A percentile compares a stretch with the other conserved stretches of the same genome.
Evolutionary conservation across 768 basidiomycete genomes (phyloP).

Genomic region (Kondoa subrosea): DNA sequence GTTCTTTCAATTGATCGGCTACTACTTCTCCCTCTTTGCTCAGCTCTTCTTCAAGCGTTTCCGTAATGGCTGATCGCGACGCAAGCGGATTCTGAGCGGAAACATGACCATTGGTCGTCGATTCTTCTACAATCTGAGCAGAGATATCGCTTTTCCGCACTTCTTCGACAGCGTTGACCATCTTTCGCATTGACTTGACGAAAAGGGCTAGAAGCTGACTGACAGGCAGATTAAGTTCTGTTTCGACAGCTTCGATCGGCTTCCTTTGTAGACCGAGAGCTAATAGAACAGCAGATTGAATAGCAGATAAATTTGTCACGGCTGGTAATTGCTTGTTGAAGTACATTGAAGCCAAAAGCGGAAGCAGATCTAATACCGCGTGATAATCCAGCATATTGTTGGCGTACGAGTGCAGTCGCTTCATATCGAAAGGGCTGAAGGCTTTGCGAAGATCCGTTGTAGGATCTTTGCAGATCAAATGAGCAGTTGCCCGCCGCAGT

Average conservation of each 20-base stretch:
- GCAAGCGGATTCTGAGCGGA: background rate
- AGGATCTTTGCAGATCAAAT: background rate
- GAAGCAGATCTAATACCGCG: conserved; percentile 80
- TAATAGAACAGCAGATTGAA: conserved; percentile 79
- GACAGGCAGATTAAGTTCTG: conserved; percentile 68
- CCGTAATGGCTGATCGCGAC: conserved; percentile 8
- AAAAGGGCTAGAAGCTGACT: conserved; percentile 79
- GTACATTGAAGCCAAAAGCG: conserved; percentile 60
- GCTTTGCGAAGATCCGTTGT: conserved; percentile 45
- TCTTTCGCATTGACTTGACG: conserved; percentile 71
- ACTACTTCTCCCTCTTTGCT: conserved; percentile 59
- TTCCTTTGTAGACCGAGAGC: conserved; percentile 82
- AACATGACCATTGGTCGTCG: background rate
- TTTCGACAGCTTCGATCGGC: conserved; percentile 73
- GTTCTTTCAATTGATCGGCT: conserved; percentile 34
- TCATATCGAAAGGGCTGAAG: conserved; percentile 81
- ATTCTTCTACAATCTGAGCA: background rate
- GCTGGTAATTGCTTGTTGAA: conserved; percentile 51
- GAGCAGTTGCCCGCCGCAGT: conserved; percentile 32
- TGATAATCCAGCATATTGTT: conserved; percentile 87
- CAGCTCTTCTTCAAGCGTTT: conserved; percentile 48
- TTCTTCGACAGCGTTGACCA: conserved; percentile 38
- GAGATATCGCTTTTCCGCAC: conserved; percentile 26
- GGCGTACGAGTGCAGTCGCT: conserved; percentile 84
- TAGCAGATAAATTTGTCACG: conserved; percentile 56